Evolutionary conservation across 129 eudicot species (phyloP).

Genomic region (Tanacetum coccineum): DNA sequence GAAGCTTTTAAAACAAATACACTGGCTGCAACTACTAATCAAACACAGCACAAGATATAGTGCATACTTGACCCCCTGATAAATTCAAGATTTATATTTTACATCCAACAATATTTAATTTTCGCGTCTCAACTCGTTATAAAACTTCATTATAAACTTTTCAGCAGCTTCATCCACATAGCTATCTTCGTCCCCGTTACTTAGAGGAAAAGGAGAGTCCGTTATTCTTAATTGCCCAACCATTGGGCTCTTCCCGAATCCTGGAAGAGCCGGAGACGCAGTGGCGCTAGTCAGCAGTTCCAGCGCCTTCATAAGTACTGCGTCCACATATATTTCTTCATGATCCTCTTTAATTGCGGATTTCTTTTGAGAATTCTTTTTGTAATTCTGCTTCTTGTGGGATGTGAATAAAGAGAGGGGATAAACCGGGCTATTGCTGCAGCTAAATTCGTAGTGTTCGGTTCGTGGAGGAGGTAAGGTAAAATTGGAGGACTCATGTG

Average conservation of each 20-base stretch:
- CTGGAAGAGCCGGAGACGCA: constrained; percentile 51
- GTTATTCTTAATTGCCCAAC: constrained; percentile 71
- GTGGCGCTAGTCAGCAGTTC: constrained; percentile 47
- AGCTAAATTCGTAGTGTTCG: too few species aligned
- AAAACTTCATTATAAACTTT: constrained; percentile 55
- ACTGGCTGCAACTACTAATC: constrained; percentile 34
- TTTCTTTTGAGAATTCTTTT: constrained; percentile 7
- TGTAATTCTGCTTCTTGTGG: constrained; percentile 37
- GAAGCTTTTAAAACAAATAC: constrained; percentile 29
- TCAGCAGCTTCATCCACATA: constrained; percentile 70
- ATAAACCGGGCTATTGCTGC: too few species aligned
- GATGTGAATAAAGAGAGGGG: constrained; percentile 32
- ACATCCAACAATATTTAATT: constrained; percentile 19
- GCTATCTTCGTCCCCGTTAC: constrained; percentile 30
- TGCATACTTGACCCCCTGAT: constrained; percentile 29
- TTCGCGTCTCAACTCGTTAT: constrained; percentile 47
- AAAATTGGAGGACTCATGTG: too few species aligned
- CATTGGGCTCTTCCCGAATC: constrained; percentile 51
- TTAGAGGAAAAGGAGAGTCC: constrained; percentile 69
- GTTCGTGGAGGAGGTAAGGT: too few species aligned
- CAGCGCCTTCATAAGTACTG: constrained; percentile 36
- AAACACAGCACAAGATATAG: constrained; percentile 29
- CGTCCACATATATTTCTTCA: constrained; percentile 19
- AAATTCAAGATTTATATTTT: constrained; percentile 15
- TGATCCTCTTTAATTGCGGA: not conserved